These are phyloP conservation scores for Huntiella moniliformis DNA, from an alignment of 2,329 filamentous ascomycete species.

Conservation along the genomic window DNA sequence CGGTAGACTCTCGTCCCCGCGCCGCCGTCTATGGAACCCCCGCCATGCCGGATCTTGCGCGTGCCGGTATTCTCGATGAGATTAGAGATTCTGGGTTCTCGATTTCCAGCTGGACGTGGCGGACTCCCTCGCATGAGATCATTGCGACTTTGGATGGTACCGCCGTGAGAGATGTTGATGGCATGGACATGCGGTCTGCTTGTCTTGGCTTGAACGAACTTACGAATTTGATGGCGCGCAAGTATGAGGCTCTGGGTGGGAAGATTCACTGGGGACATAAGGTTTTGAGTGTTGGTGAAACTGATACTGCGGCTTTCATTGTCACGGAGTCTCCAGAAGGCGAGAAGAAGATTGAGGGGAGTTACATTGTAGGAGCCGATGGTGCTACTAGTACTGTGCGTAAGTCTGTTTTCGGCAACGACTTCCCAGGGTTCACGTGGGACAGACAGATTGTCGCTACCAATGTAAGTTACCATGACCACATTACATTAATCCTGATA, in stretches of 20 bases:
- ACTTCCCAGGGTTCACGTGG: conserved; percentile 41
- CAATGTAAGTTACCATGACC: conserved; percentile 26
- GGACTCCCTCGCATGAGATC: conserved; percentile 19
- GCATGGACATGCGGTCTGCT: conserved; percentile 22
- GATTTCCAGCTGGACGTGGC: conserved; percentile 23
- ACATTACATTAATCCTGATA: neutral
- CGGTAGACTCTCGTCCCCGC: conserved; percentile 39
- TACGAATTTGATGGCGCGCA: conserved; percentile 25
- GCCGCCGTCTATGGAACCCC: conserved; percentile 43
- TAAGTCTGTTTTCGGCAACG: conserved; percentile 31
- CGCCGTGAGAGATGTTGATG: conserved; percentile 20
- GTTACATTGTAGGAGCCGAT: conserved; percentile 39
- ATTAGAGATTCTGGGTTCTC: conserved; percentile 22
- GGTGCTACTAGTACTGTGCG: conserved; percentile 31
- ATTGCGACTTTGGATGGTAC: conserved; percentile 22
- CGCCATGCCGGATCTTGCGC: conserved; percentile 36
- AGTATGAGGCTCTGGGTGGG: conserved; percentile 20
- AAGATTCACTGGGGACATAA: conserved; percentile 27
- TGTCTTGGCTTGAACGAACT: conserved; percentile 26
- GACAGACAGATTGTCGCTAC: conserved; percentile 42
- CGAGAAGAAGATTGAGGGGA: conserved; percentile 22
- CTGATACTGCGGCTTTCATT: conserved; percentile 25
- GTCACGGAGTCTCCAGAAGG: conserved; percentile 23
- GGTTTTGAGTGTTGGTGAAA: conserved; percentile 28
- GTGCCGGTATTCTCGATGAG: conserved; percentile 37